Evolutionary conservation across 495 filamentous ascomycete species (phyloP).

Genomic region (Ascobolus immersus): DNA sequence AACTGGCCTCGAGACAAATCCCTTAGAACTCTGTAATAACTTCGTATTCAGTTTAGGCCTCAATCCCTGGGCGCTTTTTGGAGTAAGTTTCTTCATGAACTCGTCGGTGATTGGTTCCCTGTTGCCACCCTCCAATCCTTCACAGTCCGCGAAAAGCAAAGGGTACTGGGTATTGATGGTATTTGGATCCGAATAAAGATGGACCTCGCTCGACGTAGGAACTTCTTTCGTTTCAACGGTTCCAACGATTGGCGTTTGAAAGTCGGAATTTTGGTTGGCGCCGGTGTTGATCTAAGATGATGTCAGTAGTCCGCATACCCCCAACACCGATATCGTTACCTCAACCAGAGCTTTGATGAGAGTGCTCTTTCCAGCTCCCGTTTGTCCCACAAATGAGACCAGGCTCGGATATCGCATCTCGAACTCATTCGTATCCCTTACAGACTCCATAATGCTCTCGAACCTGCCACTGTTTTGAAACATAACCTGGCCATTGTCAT

Average conservation of each 20-base stretch:
- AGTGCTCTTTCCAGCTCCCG: slow-evolving; percentile 33
- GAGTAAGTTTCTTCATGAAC: slow-evolving; percentile 9
- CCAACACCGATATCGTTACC: slow-evolving; percentile 6
- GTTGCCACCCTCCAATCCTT: slow-evolving; percentile 11
- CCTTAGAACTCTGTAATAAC: neutral
- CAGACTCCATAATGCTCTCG: too few relatives aligned
- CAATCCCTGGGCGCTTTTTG: slow-evolving; percentile 1
- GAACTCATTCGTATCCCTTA: too few relatives aligned
- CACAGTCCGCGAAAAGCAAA: slow-evolving; percentile 14
- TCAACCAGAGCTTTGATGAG: slow-evolving; percentile 29
- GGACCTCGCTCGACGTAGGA: slow-evolving; percentile 38
- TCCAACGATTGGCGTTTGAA: slow-evolving; percentile 17
- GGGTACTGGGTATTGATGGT: slow-evolving; percentile 18
- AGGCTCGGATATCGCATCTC: slow-evolving; percentile 18
- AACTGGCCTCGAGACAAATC: too few relatives aligned
- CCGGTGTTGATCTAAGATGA: slow-evolving; percentile 4
- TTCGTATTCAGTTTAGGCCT: neutral
- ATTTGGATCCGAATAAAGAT: slow-evolving; percentile 34
- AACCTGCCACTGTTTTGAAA: too few relatives aligned
- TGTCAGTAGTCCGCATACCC: neutral
- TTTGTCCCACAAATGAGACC: slow-evolving; percentile 21
- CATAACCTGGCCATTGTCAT: too few relatives aligned
- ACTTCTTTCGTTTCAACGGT: slow-evolving; percentile 15
- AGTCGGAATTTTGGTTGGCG: slow-evolving; percentile 11
- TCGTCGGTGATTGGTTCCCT: slow-evolving; percentile 17